A percentile compares a stretch with the other conserved stretches of the same genome.
Evolutionary conservation across 2,329 filamentous ascomycete genomes (phyloP).

Genomic region (Aspergillus vadensis): DNA sequence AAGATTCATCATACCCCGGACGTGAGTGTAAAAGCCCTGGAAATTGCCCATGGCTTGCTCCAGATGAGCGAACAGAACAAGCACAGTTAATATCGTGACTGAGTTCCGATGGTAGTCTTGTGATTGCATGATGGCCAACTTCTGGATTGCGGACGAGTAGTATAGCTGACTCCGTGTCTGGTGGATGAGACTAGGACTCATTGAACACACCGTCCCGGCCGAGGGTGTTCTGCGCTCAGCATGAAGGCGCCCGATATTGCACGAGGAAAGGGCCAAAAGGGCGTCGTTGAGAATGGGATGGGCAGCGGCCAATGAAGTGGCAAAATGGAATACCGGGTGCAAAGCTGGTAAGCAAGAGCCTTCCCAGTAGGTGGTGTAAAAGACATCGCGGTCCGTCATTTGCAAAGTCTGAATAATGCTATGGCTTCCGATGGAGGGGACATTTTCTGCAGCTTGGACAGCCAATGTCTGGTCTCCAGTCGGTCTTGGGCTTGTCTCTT

Average conservation of each 20-base stretch:
- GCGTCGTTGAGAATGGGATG: slow-evolving; percentile 19
- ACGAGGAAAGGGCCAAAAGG: slow-evolving; percentile 25
- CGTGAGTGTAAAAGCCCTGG: slow-evolving; percentile 25
- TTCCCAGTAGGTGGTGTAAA: slow-evolving; percentile 31
- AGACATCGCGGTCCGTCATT: slow-evolving; percentile 25
- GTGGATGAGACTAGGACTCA: slow-evolving; percentile 22
- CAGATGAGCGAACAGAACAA: slow-evolving; percentile 25
- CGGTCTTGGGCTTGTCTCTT: neutral
- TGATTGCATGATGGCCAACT: slow-evolving; percentile 13
- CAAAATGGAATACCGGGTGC: slow-evolving; percentile 24
- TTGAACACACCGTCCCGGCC: neutral
- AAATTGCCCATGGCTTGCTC: slow-evolving; percentile 29
- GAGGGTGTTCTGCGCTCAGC: slow-evolving; percentile 14
- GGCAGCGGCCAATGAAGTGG: neutral
- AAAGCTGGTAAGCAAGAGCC: slow-evolving; percentile 26
- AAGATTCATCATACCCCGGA: slow-evolving; percentile 15
- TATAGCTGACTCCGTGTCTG: slow-evolving; percentile 29
- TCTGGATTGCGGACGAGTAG: slow-evolving; percentile 27
- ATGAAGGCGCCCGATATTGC: slow-evolving; percentile 23
- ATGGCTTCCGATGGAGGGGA: neutral
- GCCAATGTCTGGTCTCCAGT: neutral
- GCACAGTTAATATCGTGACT: slow-evolving; percentile 12
- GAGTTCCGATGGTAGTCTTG: slow-evolving; percentile 10
- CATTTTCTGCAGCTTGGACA: neutral
- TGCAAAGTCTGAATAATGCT: slow-evolving; percentile 24